Evolutionary conservation across 257 asterid species (phyloP), one percentile per base, ranked within the genome.

Genomic region (Nicotiana attenuata): DNA sequence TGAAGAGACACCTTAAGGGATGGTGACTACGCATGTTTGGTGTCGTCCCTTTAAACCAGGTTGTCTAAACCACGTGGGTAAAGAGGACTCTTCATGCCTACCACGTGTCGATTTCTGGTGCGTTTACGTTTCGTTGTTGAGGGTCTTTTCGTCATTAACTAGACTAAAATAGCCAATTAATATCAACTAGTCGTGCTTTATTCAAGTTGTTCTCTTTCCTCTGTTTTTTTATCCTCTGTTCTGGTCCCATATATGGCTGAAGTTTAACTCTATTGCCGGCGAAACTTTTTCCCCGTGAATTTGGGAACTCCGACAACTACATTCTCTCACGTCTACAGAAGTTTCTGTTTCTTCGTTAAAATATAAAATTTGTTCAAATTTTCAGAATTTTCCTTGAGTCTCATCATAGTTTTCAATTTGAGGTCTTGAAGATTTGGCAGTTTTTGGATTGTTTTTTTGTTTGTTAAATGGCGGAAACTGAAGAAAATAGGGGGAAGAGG

Each of bases 11-110:
- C 33, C 15, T 29, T 41, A 19, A 31, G 56, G 33, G 20, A 16
- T 77, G 26, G 28, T 68, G 81, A 53, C 82, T 85, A 84, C 84
- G 82, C 87, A 80, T 83, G 82, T 65, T 77, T 38, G 75, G 29
- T 84, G 69, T 82, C 78, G 86, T 76, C 86, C 88, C 79, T 65
- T 52, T 77, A 80, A 86, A 85, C 67, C 85, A 57, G 82, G 87
- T 56, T 80, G 84, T 86, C 83, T 41, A 66, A 71, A 85, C 90
- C 92, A 93, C 94, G 93, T 92, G 96, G 88, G 35, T 19, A 71
- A 45, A 71, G 22, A 71, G 78, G 59, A 71, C 24, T 33, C 56
- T 29, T 61, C 76, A 24, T 47, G 10, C 65, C 35, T 52, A 50
- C 78, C 95, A 92, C 97, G 95, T 92, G 94, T 84, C 92, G 0